These are phyloP conservation scores for Darksidea phi DNA, from an alignment of 495 filamentous ascomycete species.

Conservation along the genomic window DNA sequence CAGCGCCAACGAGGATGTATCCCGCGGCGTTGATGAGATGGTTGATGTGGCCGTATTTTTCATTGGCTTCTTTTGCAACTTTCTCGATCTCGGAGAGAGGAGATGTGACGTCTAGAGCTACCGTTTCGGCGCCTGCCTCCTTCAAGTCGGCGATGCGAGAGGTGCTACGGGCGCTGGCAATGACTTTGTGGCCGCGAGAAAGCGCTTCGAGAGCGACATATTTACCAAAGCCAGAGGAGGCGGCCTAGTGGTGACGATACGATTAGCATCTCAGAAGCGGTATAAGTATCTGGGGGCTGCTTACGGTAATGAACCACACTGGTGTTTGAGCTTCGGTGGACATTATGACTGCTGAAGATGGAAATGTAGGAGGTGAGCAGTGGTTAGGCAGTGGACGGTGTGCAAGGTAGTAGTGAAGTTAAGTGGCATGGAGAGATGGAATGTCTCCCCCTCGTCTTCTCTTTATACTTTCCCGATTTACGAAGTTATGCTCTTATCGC, in stretches of 20 bases:
- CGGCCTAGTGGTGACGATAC: conserved; percentile 31
- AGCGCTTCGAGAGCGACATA: conserved; percentile 47
- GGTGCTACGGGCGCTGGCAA: conserved; percentile 54
- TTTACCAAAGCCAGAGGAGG: conserved; percentile 51
- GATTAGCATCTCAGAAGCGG: too few species aligned
- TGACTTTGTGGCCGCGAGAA: conserved; percentile 54
- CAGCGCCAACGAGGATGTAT: conserved; percentile 43
- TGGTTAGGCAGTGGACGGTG: not conserved
- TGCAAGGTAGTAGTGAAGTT: too few species aligned
- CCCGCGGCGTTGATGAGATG: conserved; percentile 57
- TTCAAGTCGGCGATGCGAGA: conserved; percentile 47
- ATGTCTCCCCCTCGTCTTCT: too few species aligned
- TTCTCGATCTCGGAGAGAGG: conserved; percentile 41
- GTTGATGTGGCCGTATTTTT: conserved; percentile 49
- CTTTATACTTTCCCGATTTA: too few species aligned
- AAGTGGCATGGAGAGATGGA: too few species aligned
- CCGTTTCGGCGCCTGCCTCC: conserved; percentile 45
- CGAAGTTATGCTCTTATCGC: too few species aligned
- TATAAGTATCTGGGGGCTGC: too few species aligned
- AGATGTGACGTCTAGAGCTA: conserved; percentile 50
- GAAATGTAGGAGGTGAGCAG: not conserved
- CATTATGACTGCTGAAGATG: conserved; percentile 1
- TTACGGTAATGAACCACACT: conserved; percentile 51
- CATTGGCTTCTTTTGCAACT: conserved; percentile 46
- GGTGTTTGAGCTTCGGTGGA: conserved; percentile 18